Percentiles rank a stretch among this genome's conserved stretches.
phyloP scores from a whole-genome alignment of 2,329 filamentous ascomycete genomes.

The Paecilomyces formosus region DNA sequence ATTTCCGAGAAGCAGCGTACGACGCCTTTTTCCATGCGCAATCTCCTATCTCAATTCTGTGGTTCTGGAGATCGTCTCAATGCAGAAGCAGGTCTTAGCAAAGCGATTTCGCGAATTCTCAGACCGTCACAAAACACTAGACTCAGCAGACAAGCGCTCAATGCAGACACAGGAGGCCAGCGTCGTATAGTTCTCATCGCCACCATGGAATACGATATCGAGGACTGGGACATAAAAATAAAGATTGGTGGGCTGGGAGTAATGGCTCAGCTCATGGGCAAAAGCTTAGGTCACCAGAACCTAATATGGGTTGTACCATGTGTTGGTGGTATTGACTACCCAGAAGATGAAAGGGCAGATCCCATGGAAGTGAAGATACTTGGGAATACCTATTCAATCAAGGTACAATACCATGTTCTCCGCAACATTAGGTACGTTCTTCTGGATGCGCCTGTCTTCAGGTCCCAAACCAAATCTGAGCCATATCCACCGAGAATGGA shows the following conservation, averaged over 20 bases:
- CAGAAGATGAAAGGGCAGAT: slow-evolving; percentile 45
- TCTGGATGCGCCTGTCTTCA: slow-evolving; percentile 55
- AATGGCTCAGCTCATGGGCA: slow-evolving; percentile 58
- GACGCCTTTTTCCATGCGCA: slow-evolving; percentile 11
- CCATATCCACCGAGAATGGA: slow-evolving; percentile 59
- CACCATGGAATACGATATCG: slow-evolving; percentile 61
- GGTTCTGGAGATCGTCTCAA: slow-evolving; percentile 18
- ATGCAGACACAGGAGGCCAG: slow-evolving; percentile 3
- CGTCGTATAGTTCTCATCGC: slow-evolving; percentile 52
- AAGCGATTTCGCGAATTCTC: background rate
- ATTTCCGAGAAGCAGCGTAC: slow-evolving; percentile 35
- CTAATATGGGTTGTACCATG: slow-evolving; percentile 52
- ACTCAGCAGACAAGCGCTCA: slow-evolving; percentile 2
- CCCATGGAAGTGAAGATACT: slow-evolving; percentile 53
- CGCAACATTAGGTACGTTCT: slow-evolving; percentile 58
- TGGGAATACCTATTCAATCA: slow-evolving; percentile 47
- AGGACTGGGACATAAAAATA: slow-evolving; percentile 58
- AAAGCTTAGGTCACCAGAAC: slow-evolving; percentile 52
- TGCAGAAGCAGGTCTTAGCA: slow-evolving; percentile 2
- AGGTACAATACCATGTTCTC: slow-evolving; percentile 52
- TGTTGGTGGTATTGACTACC: slow-evolving; percentile 54
- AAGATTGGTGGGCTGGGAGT: slow-evolving; percentile 60
- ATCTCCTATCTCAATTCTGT: slow-evolving; percentile 7
- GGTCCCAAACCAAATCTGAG: slow-evolving; percentile 50
- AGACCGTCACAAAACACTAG: background rate